phyloP scores from a whole-genome alignment of 768 basidiomycete species.

The Postia placenta region DNA sequence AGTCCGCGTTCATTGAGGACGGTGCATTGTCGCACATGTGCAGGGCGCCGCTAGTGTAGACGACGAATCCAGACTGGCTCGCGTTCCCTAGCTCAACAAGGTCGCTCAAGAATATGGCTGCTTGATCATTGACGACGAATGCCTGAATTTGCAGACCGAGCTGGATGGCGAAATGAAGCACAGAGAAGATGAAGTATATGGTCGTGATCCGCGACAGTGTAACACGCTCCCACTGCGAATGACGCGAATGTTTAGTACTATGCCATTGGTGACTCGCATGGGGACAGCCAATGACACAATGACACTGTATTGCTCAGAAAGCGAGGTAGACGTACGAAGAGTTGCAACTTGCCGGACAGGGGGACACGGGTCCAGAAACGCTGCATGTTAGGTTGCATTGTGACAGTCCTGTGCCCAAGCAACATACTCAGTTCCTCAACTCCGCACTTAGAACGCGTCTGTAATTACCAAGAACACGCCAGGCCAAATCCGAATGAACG shows the following conservation, averaged over 20 bases:
- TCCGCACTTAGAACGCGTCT: neutral
- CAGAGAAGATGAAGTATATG: slow-evolving; percentile 61
- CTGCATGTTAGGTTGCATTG: slow-evolving; percentile 27
- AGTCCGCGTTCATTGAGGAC: slow-evolving; percentile 25
- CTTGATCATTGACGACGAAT: slow-evolving; percentile 56
- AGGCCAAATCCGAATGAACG: neutral
- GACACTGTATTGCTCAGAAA: neutral
- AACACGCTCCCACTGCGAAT: slow-evolving; percentile 59
- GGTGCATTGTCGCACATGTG: slow-evolving; percentile 52
- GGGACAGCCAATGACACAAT: no score
- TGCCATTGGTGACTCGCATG: neutral
- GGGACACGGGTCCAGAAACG: slow-evolving; percentile 33
- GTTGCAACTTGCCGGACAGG: slow-evolving; percentile 33
- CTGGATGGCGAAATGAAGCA: slow-evolving; percentile 62
- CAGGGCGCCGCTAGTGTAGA: slow-evolving; percentile 41
- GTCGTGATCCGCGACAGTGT: slow-evolving; percentile 62
- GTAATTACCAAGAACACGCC: neutral
- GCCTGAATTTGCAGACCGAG: slow-evolving; percentile 63
- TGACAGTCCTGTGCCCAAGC: slow-evolving; percentile 1
- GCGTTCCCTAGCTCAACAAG: slow-evolving; percentile 47
- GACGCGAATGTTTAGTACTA: neutral
- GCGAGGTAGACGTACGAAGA: slow-evolving; percentile 37
- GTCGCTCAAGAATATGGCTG: slow-evolving; percentile 44
- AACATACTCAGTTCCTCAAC: neutral
- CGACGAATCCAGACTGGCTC: slow-evolving; percentile 43